Percentiles rank a stretch among this genome's conserved stretches.
Conservation (phyloP, 1,284 basidiomycete genomes). For the Gymnopus androsaceus region DNA sequence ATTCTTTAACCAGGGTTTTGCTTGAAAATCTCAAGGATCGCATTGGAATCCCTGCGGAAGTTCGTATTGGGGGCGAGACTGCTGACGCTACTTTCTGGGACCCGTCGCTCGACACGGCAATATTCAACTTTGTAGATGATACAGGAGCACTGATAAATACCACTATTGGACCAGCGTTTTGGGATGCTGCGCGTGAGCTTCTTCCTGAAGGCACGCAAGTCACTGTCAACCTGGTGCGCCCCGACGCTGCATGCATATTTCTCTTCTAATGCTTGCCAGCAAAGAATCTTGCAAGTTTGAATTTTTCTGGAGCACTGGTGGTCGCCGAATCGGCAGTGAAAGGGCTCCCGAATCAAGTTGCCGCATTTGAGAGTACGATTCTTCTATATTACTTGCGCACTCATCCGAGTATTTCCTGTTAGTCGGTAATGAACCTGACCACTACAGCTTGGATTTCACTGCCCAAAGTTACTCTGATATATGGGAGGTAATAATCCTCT, state of each 20-base stretch:
- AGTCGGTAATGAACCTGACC: conserved; percentile 59
- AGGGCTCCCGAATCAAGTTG: conserved; percentile 40
- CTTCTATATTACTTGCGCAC: neutral
- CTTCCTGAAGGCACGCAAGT: conserved; percentile 48
- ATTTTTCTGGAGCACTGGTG: conserved; percentile 41
- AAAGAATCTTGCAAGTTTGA: conserved; percentile 44
- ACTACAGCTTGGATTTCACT: conserved; percentile 42
- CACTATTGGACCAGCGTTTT: conserved; percentile 50
- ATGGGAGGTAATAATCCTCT: conserved; percentile 39
- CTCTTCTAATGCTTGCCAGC: neutral
- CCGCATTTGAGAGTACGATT: conserved; percentile 48
- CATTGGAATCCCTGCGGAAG: conserved; percentile 44
- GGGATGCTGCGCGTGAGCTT: conserved; percentile 42
- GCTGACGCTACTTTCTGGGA: conserved; percentile 54
- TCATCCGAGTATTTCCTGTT: conserved; percentile 1
- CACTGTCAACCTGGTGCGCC: conserved; percentile 42
- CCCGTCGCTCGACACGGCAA: conserved; percentile 35
- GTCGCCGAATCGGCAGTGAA: conserved; percentile 43
- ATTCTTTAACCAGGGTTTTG: conserved; percentile 41
- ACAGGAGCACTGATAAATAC: conserved; percentile 47
- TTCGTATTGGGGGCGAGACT: conserved; percentile 49
- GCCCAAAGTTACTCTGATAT: conserved; percentile 43
- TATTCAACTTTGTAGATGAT: conserved; percentile 46
- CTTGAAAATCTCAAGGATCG: conserved; percentile 45
- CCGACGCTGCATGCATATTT: neutral